phyloP scores from a whole-genome alignment of 2,329 filamentous ascomycete species.

The Monosporascus ibericus region DNA sequence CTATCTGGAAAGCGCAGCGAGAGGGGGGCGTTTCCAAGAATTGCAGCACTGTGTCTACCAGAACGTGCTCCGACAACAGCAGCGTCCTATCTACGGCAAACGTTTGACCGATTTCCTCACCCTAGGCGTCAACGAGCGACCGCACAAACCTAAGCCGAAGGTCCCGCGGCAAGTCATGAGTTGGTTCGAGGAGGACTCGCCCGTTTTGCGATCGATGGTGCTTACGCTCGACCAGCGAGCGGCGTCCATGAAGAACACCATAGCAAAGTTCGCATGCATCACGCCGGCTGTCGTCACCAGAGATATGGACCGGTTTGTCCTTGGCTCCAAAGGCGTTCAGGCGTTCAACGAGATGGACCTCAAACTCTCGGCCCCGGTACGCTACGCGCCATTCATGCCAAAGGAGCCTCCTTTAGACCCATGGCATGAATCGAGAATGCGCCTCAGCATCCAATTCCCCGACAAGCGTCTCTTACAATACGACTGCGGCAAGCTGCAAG shows the following conservation, averaged over 20 bases:
- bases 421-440: constrained; percentile 90
- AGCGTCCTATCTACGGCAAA: constrained; percentile 74
- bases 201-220: constrained; percentile 59
- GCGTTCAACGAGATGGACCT: constrained; percentile 52
- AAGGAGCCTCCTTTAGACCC: constrained; percentile 61
- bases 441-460: constrained; percentile 90
- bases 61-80: constrained; percentile 74
- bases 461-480: constrained; percentile 95
- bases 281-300: constrained; percentile 83
- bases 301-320: constrained; percentile 62
- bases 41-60: constrained; percentile 76
- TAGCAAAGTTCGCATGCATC: constrained; percentile 86
- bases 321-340: constrained; percentile 55
- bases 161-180: constrained; percentile 58
- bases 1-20: constrained; percentile 65
- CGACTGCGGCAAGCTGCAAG: constrained; percentile 94
- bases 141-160: constrained; percentile 53
- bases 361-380: constrained; percentile 49
- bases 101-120: constrained; percentile 71
- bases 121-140: constrained; percentile 53
- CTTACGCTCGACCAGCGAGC: constrained; percentile 69
- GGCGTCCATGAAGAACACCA: constrained; percentile 62
- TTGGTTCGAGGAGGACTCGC: constrained; percentile 70
- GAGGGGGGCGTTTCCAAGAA: constrained; percentile 68
- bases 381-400: constrained; percentile 50